These are phyloP conservation scores for Globisporangium canariense DNA, from an alignment of 352 stramenopile genomes.

Conservation along the genomic window DNA sequence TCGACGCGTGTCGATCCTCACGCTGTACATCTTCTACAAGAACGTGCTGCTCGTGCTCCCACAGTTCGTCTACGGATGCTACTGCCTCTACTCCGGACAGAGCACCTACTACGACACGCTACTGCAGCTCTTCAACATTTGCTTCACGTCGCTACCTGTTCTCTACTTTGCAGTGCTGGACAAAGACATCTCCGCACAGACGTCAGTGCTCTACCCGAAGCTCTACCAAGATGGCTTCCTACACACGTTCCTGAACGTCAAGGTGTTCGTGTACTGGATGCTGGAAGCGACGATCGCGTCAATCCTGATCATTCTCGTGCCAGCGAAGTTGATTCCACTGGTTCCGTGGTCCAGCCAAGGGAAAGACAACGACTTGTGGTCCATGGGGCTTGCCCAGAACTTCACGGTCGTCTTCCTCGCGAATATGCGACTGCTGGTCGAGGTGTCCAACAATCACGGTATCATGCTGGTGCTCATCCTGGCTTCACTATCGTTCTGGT, in stretches of 20 bases:
- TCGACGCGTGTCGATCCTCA: slow-evolving; percentile 55
- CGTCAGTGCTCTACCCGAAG: slow-evolving; percentile 38
- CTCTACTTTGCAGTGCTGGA: slow-evolving; percentile 62
- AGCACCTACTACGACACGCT: slow-evolving; percentile 76
- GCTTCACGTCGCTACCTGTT: slow-evolving; percentile 71
- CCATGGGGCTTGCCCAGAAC: slow-evolving; percentile 64
- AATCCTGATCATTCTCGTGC: slow-evolving; percentile 45
- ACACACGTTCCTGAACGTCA: slow-evolving; percentile 49
- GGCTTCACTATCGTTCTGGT: slow-evolving; percentile 44
- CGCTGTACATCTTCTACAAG: slow-evolving; percentile 89
- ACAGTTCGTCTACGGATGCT: slow-evolving; percentile 73
- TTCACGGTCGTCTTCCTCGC: slow-evolving; percentile 57
- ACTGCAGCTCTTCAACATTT: slow-evolving; percentile 78
- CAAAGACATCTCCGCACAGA: slow-evolving; percentile 47
- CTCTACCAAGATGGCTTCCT: slow-evolving; percentile 53
- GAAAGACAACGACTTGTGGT: slow-evolving; percentile 67
- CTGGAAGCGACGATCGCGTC: slow-evolving; percentile 48
- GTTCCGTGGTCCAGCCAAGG: slow-evolving; percentile 41
- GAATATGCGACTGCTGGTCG: slow-evolving; percentile 44
- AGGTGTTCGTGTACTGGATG: slow-evolving; percentile 56
- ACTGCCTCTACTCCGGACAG: slow-evolving; percentile 75
- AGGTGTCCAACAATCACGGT: slow-evolving; percentile 32
- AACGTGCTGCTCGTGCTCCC: slow-evolving; percentile 78
- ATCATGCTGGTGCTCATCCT: slow-evolving; percentile 30
- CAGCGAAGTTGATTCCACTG: slow-evolving; percentile 34